A percentile compares a stretch with the other conserved stretches of the same genome.
Conservation (phyloP, 2,329 filamentous ascomycete species). For the Fonsecaea pedrosoi region DNA sequence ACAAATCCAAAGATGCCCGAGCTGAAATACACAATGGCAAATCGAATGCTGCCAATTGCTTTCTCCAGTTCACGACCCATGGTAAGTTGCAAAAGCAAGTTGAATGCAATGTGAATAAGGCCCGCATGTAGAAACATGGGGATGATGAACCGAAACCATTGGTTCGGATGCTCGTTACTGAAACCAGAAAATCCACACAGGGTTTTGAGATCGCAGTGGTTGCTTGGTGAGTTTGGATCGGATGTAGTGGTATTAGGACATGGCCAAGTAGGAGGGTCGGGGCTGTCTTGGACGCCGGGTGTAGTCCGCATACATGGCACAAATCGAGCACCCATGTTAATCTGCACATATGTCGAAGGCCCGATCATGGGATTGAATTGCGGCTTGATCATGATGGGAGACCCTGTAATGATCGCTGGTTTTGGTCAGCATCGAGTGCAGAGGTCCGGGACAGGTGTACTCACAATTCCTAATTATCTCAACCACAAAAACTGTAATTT, state of each 20-base stretch:
- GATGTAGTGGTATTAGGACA: constrained; percentile 80
- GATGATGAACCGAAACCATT: constrained; percentile 96
- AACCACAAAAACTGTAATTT: constrained; percentile 84
- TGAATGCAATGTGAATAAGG: constrained; percentile 93
- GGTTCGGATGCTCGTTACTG: constrained; percentile 77
- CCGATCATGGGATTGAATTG: constrained; percentile 97
- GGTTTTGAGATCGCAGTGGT: constrained; percentile 75
- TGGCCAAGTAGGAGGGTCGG: constrained; percentile 62
- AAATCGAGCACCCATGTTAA: constrained; percentile 96
- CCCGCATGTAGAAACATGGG: constrained; percentile 97
- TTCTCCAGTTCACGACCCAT: constrained; percentile 92
- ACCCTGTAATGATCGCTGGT: constrained; percentile 75
- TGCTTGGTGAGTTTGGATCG: constrained; percentile 55
- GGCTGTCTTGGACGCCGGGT: constrained; percentile 49
- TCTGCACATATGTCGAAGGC: constrained; percentile 84
- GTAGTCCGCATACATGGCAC: constrained; percentile 90
- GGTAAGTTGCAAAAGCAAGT: constrained; percentile 87
- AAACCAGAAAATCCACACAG: constrained; percentile 85
- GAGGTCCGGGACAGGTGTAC: constrained; percentile 40
- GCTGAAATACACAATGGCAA: constrained; percentile 85
- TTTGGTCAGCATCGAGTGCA: constrained; percentile 19
- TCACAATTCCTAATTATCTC: constrained; percentile 85
- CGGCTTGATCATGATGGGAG: constrained; percentile 72
- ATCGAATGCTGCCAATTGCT: constrained; percentile 85
- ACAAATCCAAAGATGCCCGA: constrained; percentile 96